Base-by-base conservation (phyloP, 495 filamentous ascomycete species). In the Neurospora sp. region DNA sequence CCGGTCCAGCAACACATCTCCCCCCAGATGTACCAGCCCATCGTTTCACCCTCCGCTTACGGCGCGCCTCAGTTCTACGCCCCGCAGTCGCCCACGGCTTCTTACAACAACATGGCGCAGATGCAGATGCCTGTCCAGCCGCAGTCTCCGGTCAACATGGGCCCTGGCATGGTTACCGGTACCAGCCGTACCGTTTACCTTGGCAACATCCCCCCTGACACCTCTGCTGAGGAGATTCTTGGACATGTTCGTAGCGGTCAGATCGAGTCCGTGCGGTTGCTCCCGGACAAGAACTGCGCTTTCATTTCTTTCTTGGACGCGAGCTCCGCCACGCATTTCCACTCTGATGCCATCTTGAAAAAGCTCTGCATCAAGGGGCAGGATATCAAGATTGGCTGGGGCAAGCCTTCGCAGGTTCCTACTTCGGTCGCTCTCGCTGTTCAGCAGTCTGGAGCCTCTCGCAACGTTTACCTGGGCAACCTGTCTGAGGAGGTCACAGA, bases 321-420 rank as follows among this genome's bases (percentile, higher is more conserved):
- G 75, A 95, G 93, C 84, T 97, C 96, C 38, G 96, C 96, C 69
- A 97, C 94, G 31, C 96, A 99, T 82, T 99, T 99, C 84, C 96
- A 99, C 85, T 99, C 96, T 38, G 96, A 99, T 87, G 96, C 96
- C 73, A 98, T 99, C 79, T 89, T 99, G 87, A 99, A 99, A 87
- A 98, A 98, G 85, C 89, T 99, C 77, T 92, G 95, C 74, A 96
- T 99, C 84, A 92, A 95, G 80, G 96, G 96, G 27, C 96, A 98
- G 82, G 96, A 99, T 82, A 97, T 99, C 87, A 99, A 99, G 88
- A 92, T 99, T 77, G 96, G 96, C 76, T 99, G 96, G 96, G 96
- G 96, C 38, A 99, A 99, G 82, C 95, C 96, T 14, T 98, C 96
- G 11, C 96, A 97, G 84, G 96, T 99, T 5, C 96, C 96, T 4